Conservation (phyloP, 2,329 filamentous ascomycete species). For the Amauroascus niger region DNA sequence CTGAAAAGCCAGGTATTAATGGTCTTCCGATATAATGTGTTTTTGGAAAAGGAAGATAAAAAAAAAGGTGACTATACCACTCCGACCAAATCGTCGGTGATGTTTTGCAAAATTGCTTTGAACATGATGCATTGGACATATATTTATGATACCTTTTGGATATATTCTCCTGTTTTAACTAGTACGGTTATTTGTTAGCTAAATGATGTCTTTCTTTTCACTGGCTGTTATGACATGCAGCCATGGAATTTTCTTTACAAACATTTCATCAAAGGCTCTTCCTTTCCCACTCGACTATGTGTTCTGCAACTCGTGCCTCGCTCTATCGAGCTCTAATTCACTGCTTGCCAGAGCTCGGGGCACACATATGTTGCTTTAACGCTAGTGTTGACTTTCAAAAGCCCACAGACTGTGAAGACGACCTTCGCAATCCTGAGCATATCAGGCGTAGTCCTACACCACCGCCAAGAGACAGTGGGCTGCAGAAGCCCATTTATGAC, state of each 20-base stretch:
- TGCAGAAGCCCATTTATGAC: no score
- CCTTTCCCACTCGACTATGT: not conserved
- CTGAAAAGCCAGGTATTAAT: constrained; percentile 26
- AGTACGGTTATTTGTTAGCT: not conserved
- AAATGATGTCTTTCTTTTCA: not conserved
- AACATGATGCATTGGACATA: not conserved
- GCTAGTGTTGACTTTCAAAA: no score
- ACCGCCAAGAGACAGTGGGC: no score
- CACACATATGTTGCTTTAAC: no score
- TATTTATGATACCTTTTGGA: not conserved
- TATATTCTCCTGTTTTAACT: not conserved
- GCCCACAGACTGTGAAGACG: no score
- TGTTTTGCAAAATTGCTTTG: not conserved
- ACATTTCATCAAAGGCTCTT: not conserved
- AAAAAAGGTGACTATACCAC: not conserved
- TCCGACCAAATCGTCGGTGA: not conserved
- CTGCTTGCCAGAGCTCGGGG: no score
- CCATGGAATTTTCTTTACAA: not conserved
- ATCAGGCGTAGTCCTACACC: no score
- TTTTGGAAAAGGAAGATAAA: not conserved
- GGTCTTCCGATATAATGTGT: not conserved
- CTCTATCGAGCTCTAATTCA: no score
- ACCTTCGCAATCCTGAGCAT: no score
- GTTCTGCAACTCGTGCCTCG: no score
- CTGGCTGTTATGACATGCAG: not conserved